A percentile compares a stretch with the other conserved stretches of the same genome.
Evolutionary conservation across 345 rosid species (phyloP).

Genomic region (Toxicodendron radicans): DNA sequence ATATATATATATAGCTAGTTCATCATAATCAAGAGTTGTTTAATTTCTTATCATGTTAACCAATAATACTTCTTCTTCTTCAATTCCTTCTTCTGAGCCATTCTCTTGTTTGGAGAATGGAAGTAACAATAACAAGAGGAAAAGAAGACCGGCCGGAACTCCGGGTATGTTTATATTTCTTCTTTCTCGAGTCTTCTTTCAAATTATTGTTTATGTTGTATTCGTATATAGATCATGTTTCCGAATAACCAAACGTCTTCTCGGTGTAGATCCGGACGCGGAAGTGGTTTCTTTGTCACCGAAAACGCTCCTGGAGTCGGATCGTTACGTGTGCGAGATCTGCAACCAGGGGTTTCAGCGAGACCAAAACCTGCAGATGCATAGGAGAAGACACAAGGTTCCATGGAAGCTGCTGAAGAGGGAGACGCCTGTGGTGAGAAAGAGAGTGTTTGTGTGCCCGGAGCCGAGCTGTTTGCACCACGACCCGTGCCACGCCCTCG

Average conservation of each 20-base stretch:
- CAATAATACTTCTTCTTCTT: conserved; percentile 25
- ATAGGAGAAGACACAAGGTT: conserved; percentile 89
- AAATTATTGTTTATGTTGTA: too few species aligned
- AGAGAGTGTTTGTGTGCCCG: conserved; percentile 90
- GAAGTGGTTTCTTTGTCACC: conserved; percentile 91
- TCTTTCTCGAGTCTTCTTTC: neutral
- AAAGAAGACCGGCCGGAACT: conserved; percentile 86
- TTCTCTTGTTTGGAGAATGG: conserved; percentile 43
- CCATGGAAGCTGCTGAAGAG: conserved; percentile 97
- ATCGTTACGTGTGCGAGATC: conserved; percentile 94
- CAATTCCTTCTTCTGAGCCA: conserved; percentile 41
- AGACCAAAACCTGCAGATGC: conserved; percentile 99
- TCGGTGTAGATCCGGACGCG: conserved; percentile 85
- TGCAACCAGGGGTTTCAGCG: conserved; percentile 97
- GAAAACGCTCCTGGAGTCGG: conserved; percentile 85
- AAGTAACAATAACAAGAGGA: conserved; percentile 57
- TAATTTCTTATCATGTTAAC: conserved; percentile 31
- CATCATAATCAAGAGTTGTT: too few species aligned
- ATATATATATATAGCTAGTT: too few species aligned
- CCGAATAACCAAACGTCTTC: neutral
- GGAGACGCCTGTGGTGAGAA: conserved; percentile 68
- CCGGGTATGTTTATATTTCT: conserved; percentile 50
- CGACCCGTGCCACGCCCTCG: conserved; percentile 91
- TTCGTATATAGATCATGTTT: conserved; percentile 6
- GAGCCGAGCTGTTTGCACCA: conserved; percentile 93